Base-by-base conservation (phyloP, 73 alveolate genomes). In the Paramecium pentaurelia region DNA sequence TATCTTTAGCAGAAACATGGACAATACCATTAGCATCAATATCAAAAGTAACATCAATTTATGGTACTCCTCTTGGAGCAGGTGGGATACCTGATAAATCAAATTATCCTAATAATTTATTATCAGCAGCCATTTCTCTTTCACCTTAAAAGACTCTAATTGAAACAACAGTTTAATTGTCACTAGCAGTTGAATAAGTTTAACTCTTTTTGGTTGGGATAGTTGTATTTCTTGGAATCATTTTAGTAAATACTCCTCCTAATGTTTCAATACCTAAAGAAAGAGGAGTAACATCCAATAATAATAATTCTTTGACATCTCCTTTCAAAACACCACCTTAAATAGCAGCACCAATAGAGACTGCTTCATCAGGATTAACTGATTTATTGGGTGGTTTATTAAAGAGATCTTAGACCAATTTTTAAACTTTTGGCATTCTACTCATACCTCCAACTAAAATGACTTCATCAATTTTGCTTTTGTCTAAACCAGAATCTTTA, bases 261-360 rank as follows among this genome's bases (percentile, higher is more conserved):
- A 93, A 95, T 22, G 99, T 95, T 93, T 97, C 99, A 77, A 98
- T 90, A 87, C 99, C 99, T 86, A 98, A 96, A 47, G 99, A 97
- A 8, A 98, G 95, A 86, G 99, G 99, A 77, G 99, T 98, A 60
- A 98, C 99, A 86, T 98, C 99, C 95, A 98, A 93, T 64, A 98
- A 95, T 59, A 98, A 92, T 89, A 97, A 94, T 73, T 95, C 99
- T 95, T 96, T 95, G 95, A 97, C 96, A 38, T 97, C 98, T 54
- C 99, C 99, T 86, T 95, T 95, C 93, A 98, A 93, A 71, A 97
- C 99, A 49, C 99, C 99, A 16, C 99, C 99, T 94, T 95, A 96
- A 77, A 98, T 95, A n/a, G 99, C 99, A 25, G 99, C 99, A n/a
- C 99, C 99, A 92, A 92, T 86, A 18, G 99, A 99, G 60, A 98